Conservation (phyloP, 176 grass and related monocot species). For the Bonia amplexicaulis region DNA sequence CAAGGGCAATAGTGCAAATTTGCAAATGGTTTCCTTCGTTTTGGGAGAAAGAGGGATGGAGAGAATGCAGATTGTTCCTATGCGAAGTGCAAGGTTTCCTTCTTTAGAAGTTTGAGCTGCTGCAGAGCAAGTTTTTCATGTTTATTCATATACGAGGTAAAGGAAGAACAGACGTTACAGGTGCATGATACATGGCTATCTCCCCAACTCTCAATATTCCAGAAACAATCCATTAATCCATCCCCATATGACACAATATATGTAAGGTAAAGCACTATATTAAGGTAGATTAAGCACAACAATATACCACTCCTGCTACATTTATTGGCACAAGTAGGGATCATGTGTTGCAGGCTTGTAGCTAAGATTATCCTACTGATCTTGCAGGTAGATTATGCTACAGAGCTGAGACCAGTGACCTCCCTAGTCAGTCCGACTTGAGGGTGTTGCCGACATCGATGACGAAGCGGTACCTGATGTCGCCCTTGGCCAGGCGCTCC, state of each 20-base stretch:
- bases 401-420: slow-evolving; percentile 8
- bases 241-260: neutral
- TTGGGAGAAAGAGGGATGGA: neutral
- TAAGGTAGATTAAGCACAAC: neutral
- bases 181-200: neutral
- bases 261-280: neutral
- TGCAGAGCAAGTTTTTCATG: neutral
- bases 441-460: slow-evolving; percentile 58
- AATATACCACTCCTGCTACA: neutral
- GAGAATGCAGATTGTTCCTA: neutral
- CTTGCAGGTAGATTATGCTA: neutral
- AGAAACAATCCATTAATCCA: neutral
- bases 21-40: neutral
- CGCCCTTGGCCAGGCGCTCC: slow-evolving; percentile 50
- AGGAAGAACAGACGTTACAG: neutral
- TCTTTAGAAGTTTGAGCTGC: neutral
- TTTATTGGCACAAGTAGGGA: neutral
- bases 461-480: slow-evolving; percentile 70
- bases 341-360: neutral
- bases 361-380: neutral
- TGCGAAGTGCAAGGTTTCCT: neutral
- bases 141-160: neutral
- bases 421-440: neutral
- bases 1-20: neutral
- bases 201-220: neutral